Conservation (phyloP, 352 stramenopile genomes). For the Plasmopara viticola region DNA sequence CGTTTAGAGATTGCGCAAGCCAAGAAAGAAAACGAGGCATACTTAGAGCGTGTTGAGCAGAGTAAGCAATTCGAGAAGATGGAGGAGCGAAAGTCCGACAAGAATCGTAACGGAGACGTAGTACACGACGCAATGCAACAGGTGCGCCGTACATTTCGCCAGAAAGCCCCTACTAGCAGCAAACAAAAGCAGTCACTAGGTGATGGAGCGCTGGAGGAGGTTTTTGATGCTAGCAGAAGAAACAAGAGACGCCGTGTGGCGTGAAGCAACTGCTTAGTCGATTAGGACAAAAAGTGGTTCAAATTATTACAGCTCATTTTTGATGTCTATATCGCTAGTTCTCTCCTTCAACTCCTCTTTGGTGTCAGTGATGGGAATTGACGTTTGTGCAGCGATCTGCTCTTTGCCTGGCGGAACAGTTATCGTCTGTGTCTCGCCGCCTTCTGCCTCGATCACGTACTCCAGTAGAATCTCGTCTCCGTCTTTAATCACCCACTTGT, state of each 20-base stretch:
- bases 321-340: conserved; percentile 13
- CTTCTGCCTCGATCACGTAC: conserved; percentile 37
- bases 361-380: background rate
- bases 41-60: conserved; percentile 82
- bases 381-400: conserved; percentile 6
- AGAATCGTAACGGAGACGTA: conserved; percentile 11
- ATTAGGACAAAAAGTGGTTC: conserved; percentile 1
- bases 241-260: conserved; percentile 56
- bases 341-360: conserved; percentile 7
- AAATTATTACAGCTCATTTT: conserved; percentile 32
- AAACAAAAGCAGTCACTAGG: conserved; percentile 57
- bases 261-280: conserved; percentile 13
- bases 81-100: conserved; percentile 65
- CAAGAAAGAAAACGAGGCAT: conserved; percentile 85
- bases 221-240: conserved; percentile 45
- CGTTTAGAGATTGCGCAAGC: conserved; percentile 81
- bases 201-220: conserved; percentile 47
- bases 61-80: conserved; percentile 84
- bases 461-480: conserved; percentile 44
- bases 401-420: conserved; percentile 27
- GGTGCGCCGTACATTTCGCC: conserved; percentile 69
- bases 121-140: conserved; percentile 26
- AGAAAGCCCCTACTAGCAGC: conserved; percentile 64
- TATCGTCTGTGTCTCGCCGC: conserved; percentile 47
- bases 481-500: conserved; percentile 68